A percentile compares a stretch with the other conserved stretches of the same genome.
Evolutionary conservation across 202 grass and related monocot genomes (phyloP).

Genomic region (Elaeis oleifera): DNA sequence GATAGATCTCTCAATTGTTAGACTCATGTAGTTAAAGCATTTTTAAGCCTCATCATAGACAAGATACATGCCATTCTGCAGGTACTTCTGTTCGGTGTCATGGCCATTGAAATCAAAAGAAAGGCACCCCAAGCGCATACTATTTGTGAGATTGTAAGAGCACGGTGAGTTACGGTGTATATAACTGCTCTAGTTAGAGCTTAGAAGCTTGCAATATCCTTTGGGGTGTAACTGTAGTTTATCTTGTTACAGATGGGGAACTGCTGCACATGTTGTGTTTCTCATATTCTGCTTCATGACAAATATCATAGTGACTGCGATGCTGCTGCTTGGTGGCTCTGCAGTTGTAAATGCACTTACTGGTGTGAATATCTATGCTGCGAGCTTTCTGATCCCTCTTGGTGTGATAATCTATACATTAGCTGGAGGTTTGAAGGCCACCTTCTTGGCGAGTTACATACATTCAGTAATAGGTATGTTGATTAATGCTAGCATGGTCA

Average conservation of each 20-base stretch:
- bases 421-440: conserved; percentile 86
- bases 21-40: not conserved
- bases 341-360: conserved; percentile 80
- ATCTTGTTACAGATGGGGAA: conserved; percentile 35
- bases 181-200: not conserved
- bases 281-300: conserved; percentile 75
- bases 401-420: conserved; percentile 83
- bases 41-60: not conserved
- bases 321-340: conserved; percentile 84
- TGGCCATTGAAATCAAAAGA: conserved; percentile 97
- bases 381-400: conserved; percentile 89
- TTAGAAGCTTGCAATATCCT: not conserved
- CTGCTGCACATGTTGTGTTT: conserved; percentile 61
- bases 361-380: conserved; percentile 71
- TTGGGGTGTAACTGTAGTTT: not conserved
- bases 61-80: conserved; percentile 8
- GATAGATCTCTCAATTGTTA: not conserved
- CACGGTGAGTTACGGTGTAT: conserved; percentile 15
- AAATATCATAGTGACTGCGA: conserved; percentile 86
- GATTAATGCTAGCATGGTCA: not conserved
- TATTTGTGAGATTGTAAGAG: conserved; percentile 84
- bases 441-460: conserved; percentile 96
- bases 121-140: conserved; percentile 86
- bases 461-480: conserved; percentile 66
- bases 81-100: conserved; percentile 85